A percentile compares a stretch with the other conserved stretches of the same genome.
These are phyloP conservation scores for Kuraishia capsulata DNA, from an alignment of 805 yeast genomes.

Conservation along the genomic window DNA sequence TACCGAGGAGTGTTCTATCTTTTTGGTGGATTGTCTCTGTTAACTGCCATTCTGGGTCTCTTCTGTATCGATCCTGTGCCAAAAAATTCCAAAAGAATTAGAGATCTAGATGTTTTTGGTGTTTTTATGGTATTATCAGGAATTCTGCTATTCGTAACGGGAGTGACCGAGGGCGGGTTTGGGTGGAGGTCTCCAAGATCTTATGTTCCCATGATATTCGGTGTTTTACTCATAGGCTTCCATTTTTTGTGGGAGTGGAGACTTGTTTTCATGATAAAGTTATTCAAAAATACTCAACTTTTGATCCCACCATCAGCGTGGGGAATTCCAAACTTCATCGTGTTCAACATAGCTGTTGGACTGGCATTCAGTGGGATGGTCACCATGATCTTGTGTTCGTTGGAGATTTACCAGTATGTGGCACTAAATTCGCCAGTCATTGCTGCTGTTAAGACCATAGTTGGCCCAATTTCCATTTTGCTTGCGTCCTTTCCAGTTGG, in stretches of 20 bases:
- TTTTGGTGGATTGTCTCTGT: slow-evolving; percentile 21
- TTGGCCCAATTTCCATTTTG: slow-evolving; percentile 11
- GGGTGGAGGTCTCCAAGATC: slow-evolving; percentile 24
- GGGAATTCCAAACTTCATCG: slow-evolving; percentile 15
- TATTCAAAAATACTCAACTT: slow-evolving; percentile 11
- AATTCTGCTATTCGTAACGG: slow-evolving; percentile 23
- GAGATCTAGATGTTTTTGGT: slow-evolving; percentile 22
- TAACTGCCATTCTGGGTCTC: slow-evolving; percentile 13
- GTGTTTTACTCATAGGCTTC: slow-evolving; percentile 13
- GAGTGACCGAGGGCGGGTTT: slow-evolving; percentile 28
- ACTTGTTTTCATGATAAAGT: slow-evolving; percentile 1
- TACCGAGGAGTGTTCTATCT: slow-evolving; percentile 29
- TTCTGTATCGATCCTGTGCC: slow-evolving; percentile 21
- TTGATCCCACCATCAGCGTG: slow-evolving; percentile 20
- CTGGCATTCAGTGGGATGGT: slow-evolving; percentile 12
- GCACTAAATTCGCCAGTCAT: slow-evolving; percentile 1
- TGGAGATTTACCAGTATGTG: slow-evolving; percentile 6
- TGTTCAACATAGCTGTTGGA: slow-evolving; percentile 10
- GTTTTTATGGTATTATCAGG: slow-evolving; percentile 22
- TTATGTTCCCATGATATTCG: slow-evolving; percentile 25
- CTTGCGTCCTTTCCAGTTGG: neutral
- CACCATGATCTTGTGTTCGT: slow-evolving; percentile 9
- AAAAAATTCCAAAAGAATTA: slow-evolving; percentile 10
- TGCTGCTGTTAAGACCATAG: slow-evolving; percentile 7
- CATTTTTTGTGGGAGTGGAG: slow-evolving; percentile 18